Conservation (phyloP, 1,284 basidiomycete species). For the Leccinum variabile region DNA sequence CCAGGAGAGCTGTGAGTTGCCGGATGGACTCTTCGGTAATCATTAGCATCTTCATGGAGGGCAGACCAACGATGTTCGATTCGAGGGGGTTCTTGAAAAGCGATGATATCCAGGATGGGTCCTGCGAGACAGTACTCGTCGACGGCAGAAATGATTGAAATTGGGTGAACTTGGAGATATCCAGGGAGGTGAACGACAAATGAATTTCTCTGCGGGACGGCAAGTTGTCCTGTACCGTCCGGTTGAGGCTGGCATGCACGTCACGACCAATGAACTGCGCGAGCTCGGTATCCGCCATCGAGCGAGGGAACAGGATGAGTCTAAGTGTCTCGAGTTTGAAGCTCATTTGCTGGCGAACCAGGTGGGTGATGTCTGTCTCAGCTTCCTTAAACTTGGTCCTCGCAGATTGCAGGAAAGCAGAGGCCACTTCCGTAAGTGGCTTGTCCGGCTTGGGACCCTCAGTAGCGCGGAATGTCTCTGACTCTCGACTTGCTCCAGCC, state of each 20-base stretch:
- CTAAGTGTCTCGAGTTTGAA: conserved; percentile 61
- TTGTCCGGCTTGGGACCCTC: conserved; percentile 70
- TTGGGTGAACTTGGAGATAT: conserved; percentile 68
- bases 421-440: conserved; percentile 77
- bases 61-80: conserved; percentile 73
- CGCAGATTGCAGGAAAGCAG: conserved; percentile 78
- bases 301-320: conserved; percentile 73
- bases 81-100: conserved; percentile 60
- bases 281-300: conserved; percentile 69
- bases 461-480: conserved; percentile 67
- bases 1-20: conserved; percentile 43
- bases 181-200: conserved; percentile 71
- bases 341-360: conserved; percentile 71
- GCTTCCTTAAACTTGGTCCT: conserved; percentile 64
- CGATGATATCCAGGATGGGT: conserved; percentile 53
- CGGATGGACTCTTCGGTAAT: conserved; percentile 56
- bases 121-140: conserved; percentile 42
- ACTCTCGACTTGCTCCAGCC: conserved; percentile 71
- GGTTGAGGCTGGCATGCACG: conserved; percentile 66
- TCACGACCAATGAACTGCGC: conserved; percentile 68
- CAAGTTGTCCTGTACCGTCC: conserved; percentile 50
- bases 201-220: conserved; percentile 61
- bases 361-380: conserved; percentile 56
- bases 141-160: conserved; percentile 47
- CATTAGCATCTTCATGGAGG: conserved; percentile 80